These are phyloP conservation scores for Entelexis sorbosivorans DNA, from an alignment of 1,139 yeast genomes.

Conservation along the genomic window DNA sequence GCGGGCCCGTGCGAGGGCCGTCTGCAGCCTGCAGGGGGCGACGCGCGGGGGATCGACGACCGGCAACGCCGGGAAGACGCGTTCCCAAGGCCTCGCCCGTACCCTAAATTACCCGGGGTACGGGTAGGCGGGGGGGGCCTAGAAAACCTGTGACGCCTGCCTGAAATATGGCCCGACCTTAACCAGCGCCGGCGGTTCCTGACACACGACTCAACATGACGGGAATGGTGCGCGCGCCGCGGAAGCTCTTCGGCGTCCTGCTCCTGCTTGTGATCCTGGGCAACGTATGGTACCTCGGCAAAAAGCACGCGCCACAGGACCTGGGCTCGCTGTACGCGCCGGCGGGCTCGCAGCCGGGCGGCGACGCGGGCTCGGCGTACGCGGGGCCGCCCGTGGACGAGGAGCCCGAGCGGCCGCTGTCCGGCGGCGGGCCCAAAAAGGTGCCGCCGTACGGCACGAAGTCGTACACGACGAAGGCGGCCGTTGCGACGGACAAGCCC, in stretches of 20 bases:
- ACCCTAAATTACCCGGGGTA: not conserved
- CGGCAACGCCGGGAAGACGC: not conserved
- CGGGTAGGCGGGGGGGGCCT: not conserved
- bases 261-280: conserved; percentile 12
- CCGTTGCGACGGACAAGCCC: not conserved
- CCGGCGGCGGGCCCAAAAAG: not conserved
- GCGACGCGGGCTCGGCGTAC: not conserved
- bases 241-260: conserved; percentile 7
- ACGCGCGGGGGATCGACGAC: not conserved
- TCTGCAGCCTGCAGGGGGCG: not conserved
- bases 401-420: not conserved
- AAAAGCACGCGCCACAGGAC: not conserved
- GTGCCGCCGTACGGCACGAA: conserved; percentile 3
- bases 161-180: no score
- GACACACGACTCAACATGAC: not conserved
- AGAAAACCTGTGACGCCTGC: not conserved
- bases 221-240: conserved; percentile 11
- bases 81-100: not conserved
- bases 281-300: conserved; percentile 13
- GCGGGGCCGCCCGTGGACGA: not conserved
- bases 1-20: not conserved
- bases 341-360: not conserved
- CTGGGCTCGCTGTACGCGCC: not conserved
- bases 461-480: conserved; percentile 1
- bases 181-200: not conserved